Base-by-base conservation (phyloP, 306 rosid species). In the Fragaria ananassa region DNA sequence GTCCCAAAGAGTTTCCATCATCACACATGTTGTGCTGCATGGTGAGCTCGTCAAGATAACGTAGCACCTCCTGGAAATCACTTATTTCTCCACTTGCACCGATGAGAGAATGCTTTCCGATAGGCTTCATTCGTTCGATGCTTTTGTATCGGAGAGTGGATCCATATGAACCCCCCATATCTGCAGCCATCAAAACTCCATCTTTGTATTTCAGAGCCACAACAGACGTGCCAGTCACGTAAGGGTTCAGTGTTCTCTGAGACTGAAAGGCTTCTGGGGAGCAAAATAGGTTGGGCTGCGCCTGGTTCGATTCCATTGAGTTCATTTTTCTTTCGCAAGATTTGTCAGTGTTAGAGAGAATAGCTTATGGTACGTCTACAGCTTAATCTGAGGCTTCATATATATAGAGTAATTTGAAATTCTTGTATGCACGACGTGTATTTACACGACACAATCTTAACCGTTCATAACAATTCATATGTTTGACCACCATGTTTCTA, bases 161-260 rank as follows among this genome's bases (percentile, higher is more conserved):
- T 70, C 97, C 98, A 82, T 92, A 92, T 1, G 98, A 94, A 80
- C 98, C 98, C 88, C 97, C 98, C 92, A 89, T 90, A 83, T 95
- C 98, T 64, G 98, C 81, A 68, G 88, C 93, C 98, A 95, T 90
- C 34, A 95, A 84, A 84, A 95, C 86, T 46, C 98, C 97, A 90
- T 95, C 93, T 83, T 92, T 92, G 89, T 86, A 95, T 77, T 95
- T 95, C 83, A 95, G 75, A 51, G 97, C 96, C 50, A 92, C 93
- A 0, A 95, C 97, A 25, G 98, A 95, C 18, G 97, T 84, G 25
- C 98, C 97, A 29, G 97, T 95, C 23, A 95, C 96, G 77, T 88
- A 94, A 0, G 98, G 97, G 78, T 89, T 85, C 39, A 4, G 34
- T 23, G 60, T 54, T 57, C 64, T 57, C 64, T 57, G 64, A 57